A percentile compares a stretch with the other conserved stretches of the same genome.
phyloP scores from a whole-genome alignment of 2,329 filamentous ascomycete species.

The Geosmithia putterillii region DNA sequence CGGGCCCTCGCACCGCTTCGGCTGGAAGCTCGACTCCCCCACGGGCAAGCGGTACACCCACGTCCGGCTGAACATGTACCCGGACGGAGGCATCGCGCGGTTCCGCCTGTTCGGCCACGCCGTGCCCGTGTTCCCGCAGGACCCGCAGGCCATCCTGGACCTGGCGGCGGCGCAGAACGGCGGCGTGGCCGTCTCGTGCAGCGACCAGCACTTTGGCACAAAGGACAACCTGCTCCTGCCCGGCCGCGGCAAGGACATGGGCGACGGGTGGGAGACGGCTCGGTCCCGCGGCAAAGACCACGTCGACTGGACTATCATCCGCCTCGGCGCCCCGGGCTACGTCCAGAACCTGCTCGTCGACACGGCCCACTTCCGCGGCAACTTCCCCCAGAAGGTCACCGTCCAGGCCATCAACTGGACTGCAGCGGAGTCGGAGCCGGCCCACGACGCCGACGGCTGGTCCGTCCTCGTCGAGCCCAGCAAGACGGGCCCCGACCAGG shows the following conservation, averaged over 20 bases:
- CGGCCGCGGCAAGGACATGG: slow-evolving; percentile 72
- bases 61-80: slow-evolving; percentile 84
- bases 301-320: slow-evolving; percentile 70
- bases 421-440: slow-evolving; percentile 38
- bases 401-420: slow-evolving; percentile 48
- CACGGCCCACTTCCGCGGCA: slow-evolving; percentile 73
- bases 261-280: slow-evolving; percentile 78
- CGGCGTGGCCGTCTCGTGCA: slow-evolving; percentile 62
- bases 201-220: slow-evolving; percentile 74
- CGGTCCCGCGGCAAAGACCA: slow-evolving; percentile 60
- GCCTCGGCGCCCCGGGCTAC: slow-evolving; percentile 53
- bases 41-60: slow-evolving; percentile 64
- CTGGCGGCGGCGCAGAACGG: slow-evolving; percentile 70
- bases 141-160: slow-evolving; percentile 55
- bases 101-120: slow-evolving; percentile 57
- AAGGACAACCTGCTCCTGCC: slow-evolving; percentile 73
- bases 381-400: slow-evolving; percentile 68
- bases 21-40: slow-evolving; percentile 51
- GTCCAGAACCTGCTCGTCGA: slow-evolving; percentile 61
- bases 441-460: slow-evolving; percentile 48
- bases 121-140: slow-evolving; percentile 61
- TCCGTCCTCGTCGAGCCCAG: slow-evolving; percentile 51
- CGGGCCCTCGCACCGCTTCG: slow-evolving; percentile 61
- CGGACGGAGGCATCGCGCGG: slow-evolving; percentile 85
- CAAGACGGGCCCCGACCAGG: slow-evolving; percentile 60